Percentiles rank a stretch among this genome's conserved stretches.
Conservation (phyloP, 2,329 filamentous ascomycete genomes). For the Pseudogymnoascus sp. region DNA sequence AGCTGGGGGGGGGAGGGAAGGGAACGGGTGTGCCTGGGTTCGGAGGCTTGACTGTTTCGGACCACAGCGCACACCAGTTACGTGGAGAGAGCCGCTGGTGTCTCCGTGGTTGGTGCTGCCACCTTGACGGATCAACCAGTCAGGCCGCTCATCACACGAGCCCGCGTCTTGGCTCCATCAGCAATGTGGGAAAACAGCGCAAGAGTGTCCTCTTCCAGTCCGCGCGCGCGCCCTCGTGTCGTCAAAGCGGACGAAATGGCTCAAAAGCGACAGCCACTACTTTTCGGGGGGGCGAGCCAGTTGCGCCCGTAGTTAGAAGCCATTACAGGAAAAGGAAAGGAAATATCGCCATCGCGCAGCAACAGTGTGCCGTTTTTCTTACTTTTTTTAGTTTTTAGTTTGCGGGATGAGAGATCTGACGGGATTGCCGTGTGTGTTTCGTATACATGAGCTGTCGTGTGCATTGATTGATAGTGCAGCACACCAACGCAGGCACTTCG, state of each 20-base stretch:
- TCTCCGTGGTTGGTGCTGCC: constrained; percentile 4
- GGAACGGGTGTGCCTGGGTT: constrained; percentile 9
- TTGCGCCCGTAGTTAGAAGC: not conserved
- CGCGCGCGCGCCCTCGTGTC: not conserved
- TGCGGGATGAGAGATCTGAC: not conserved
- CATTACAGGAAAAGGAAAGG: not conserved
- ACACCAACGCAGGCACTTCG: constrained; percentile 4
- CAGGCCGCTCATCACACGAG: constrained; percentile 1
- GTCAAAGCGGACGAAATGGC: not conserved
- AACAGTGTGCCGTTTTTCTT: too few relatives aligned
- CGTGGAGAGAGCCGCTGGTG: constrained; percentile 1
- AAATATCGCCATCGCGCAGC: not conserved
- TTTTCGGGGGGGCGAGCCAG: not conserved
- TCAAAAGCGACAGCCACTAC: constrained; percentile 5
- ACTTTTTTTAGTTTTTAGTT: not conserved
- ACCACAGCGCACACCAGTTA: not conserved
- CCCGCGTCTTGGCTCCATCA: not conserved
- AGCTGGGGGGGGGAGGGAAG: not conserved
- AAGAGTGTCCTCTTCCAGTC: not conserved
- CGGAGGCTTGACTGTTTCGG: constrained; percentile 10
- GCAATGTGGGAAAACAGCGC: not conserved
- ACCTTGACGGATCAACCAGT: constrained; percentile 6
- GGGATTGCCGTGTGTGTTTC: constrained; percentile 7
- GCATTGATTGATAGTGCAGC: not conserved
- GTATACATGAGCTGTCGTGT: constrained; percentile 11